Base-by-base conservation (phyloP, 495 filamentous ascomycete species). In the Neurospora sp. region DNA sequence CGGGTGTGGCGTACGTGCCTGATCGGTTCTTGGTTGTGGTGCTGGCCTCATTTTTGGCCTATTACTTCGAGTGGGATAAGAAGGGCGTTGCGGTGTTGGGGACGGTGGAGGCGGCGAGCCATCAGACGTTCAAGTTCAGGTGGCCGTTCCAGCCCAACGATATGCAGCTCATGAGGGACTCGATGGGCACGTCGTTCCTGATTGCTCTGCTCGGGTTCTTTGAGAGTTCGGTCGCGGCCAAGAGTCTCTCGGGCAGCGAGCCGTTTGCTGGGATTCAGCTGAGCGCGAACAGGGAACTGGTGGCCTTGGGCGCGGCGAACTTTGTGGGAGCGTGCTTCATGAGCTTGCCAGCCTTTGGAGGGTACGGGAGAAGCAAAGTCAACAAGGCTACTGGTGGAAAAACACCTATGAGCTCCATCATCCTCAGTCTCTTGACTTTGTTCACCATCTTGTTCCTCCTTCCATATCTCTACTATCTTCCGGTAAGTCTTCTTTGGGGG, bases 141-240 rank as follows among this genome's bases (percentile, higher is more conserved):
- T 97, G 94, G 87, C 96, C 96, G 0, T 94, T 97, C 79, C 87
- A 90, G 65, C 79, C 89, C 16, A 81, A 86, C 37, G 87, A 94
- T 71, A 90, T 98, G 84, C 86, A 89, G 16, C 89, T 97, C 77
- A 89, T 97, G 53, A 89, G 90, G n/a, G 91, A 94, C 71, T 91
- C 94, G 16, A 90, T 97, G 87, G 90, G 92, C 72, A 98, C 96
- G 1, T 91, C 96, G 0, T 97, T 99, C 76, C 84, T 98, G 40
- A 98, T 99, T 71, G 93, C 94, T 4, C 85, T 99, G 27, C 89
- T 99, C 8, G 96, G 96, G 22, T 99, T 99, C 85, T 99, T 99
- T 76, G 96, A 99, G 83, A 97, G 93, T 37, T 97, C 94, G 0
- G 94, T 99, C n/a, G 96, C 96, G 1, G 96, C 96, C 40, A 98